Conservation (phyloP, 139 green algal genomes). For the Coelastrella sp. region DNA sequence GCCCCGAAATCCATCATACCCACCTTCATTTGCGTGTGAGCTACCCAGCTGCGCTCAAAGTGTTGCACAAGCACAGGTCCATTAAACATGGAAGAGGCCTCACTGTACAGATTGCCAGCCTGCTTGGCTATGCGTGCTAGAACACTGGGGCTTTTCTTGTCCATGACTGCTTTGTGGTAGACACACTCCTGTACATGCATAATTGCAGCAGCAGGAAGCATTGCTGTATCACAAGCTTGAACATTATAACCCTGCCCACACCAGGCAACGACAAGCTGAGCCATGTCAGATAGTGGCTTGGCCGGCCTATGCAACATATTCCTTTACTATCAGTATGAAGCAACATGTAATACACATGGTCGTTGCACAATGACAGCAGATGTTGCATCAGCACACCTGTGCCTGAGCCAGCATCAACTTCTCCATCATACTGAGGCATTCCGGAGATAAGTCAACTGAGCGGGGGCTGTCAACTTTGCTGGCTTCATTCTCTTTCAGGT, state of each 20-base stretch:
- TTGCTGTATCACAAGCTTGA: too few relatives aligned
- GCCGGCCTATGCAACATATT: too few relatives aligned
- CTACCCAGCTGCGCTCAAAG: conserved; percentile 76
- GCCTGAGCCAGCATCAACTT: conserved; percentile 95
- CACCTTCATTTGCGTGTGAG: conserved; percentile 51
- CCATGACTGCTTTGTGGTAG: conserved; percentile 87
- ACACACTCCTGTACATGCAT: conserved; percentile 90
- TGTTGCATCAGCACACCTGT: conserved; percentile 45
- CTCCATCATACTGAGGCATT: conserved; percentile 90
- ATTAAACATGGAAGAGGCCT: conserved; percentile 69
- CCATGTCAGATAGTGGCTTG: too few relatives aligned
- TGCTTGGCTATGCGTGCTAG: conserved; percentile 86
- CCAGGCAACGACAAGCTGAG: too few relatives aligned
- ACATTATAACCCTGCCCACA: too few relatives aligned
- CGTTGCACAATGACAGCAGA: too few relatives aligned
- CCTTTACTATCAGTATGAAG: too few relatives aligned
- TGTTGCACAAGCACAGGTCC: conserved; percentile 65
- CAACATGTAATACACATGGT: too few relatives aligned
- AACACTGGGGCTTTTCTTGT: conserved; percentile 77
- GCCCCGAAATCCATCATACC: conserved; percentile 12
- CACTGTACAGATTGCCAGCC: conserved; percentile 77
- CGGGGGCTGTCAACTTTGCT: conserved; percentile 74
- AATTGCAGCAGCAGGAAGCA: too few relatives aligned
- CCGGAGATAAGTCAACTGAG: conserved; percentile 81
- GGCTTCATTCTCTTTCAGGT: conserved; percentile 77